Conservation (phyloP, 2,329 filamentous ascomycete species). For the Falciphora oryzae region DNA sequence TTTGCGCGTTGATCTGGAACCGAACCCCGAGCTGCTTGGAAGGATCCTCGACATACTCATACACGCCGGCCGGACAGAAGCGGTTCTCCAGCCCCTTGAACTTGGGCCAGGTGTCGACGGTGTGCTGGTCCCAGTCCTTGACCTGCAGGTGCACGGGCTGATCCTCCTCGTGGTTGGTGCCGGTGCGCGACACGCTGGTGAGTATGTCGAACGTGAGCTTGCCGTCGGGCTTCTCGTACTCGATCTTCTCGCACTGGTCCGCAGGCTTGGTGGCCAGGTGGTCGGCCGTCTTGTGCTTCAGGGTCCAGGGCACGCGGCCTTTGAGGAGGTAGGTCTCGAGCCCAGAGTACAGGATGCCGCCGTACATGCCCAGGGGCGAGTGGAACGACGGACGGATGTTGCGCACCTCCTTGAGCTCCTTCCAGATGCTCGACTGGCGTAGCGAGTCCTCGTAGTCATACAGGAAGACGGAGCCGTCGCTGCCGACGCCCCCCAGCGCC, state of each 20-base stretch:
- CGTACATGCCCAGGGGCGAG: constrained; percentile 77
- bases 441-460: constrained; percentile 91
- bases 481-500: constrained; percentile 46
- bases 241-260: constrained; percentile 77
- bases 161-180: constrained; percentile 98
- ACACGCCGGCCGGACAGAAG: constrained; percentile 96
- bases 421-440: constrained; percentile 83
- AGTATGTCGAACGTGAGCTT: constrained; percentile 94
- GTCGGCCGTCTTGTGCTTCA: constrained; percentile 78
- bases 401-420: constrained; percentile 87
- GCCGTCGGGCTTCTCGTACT: constrained; percentile 94
- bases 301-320: constrained; percentile 83
- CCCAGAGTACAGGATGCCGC: constrained; percentile 87
- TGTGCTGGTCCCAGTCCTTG: constrained; percentile 89
- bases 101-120: constrained; percentile 71
- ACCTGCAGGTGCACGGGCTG: constrained; percentile 96
- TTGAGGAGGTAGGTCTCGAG: constrained; percentile 84
- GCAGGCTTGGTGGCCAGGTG: constrained; percentile 73
- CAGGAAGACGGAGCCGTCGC: constrained; percentile 66
- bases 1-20: constrained; percentile 97
- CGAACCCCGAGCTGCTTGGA: constrained; percentile 81
- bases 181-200: constrained; percentile 89
- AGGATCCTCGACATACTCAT: constrained; percentile 94
- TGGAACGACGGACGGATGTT: constrained; percentile 98
- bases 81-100: constrained; percentile 93